Conservation (phyloP, 345 rosid genomes). For the Linum trigynum region DNA sequence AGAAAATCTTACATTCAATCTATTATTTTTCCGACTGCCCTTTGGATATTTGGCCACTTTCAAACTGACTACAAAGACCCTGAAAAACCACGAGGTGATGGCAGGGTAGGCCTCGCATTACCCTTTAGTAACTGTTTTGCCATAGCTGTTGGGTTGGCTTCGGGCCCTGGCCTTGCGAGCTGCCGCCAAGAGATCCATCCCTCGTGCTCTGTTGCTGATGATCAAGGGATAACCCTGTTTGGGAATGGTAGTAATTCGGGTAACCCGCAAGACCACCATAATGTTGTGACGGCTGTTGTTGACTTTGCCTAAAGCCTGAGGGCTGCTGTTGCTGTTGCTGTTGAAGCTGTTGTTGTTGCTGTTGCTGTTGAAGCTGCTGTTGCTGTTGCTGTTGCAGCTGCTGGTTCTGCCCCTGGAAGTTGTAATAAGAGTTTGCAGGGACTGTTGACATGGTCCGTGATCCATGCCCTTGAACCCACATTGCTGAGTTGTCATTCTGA, state of each 20-base stretch:
- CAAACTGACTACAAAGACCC: constrained; percentile 38
- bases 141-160: constrained; percentile 91
- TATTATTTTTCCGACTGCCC: constrained; percentile 19
- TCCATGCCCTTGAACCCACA: constrained; percentile 86
- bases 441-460: constrained; percentile 70
- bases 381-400: constrained; percentile 25
- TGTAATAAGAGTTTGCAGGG: constrained; percentile 68
- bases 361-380: constrained; percentile 28
- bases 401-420: constrained; percentile 69
- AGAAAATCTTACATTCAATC: constrained; percentile 11
- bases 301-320: constrained; percentile 66
- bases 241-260: constrained; percentile 79
- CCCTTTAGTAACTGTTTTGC: constrained; percentile 77
- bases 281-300: constrained; percentile 84
- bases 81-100: constrained; percentile 41
- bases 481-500: constrained; percentile 75
- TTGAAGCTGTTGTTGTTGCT: background rate
- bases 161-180: constrained; percentile 64
- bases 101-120: background rate
- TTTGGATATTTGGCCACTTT: constrained; percentile 26
- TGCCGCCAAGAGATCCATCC: constrained; percentile 47
- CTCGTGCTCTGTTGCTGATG: constrained; percentile 87
- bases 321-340: constrained; percentile 39
- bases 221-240: constrained; percentile 63
- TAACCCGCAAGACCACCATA: constrained; percentile 57